Base-by-base conservation (phyloP, 2,329 filamentous ascomycete species). In the Colletotrichum falcatum region DNA sequence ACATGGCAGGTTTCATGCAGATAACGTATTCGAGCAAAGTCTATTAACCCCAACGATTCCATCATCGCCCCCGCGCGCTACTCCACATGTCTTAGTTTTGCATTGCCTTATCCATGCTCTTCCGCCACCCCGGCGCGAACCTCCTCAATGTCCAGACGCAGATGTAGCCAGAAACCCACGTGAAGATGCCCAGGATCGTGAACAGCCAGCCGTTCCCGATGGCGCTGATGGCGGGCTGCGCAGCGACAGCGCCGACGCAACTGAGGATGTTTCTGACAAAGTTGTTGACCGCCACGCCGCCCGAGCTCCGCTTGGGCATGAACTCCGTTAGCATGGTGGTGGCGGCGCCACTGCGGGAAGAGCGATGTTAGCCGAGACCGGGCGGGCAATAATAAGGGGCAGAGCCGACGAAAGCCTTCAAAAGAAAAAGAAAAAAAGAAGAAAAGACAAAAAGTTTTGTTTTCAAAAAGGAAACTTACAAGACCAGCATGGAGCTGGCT, bases 311-410 rank as follows among this genome's bases (percentile, higher is more conserved):
- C 51, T 88, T 86, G 18, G 92, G 92, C 85, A 95, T 91, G 77
- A 95, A 94, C 77, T 96, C 93, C 0, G 93, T 95, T 74, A 96
- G 83, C 92, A 96, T 94, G 0, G 94, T 96, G 0, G 92, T 94
- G 0, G 89, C 85, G 74, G 89, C 87, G 59, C 89, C 87, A 80
- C 82, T 83, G 26, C 8, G 12, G 26, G 20, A 33, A 33, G 20
- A 30, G 44, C 0, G 18, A 23, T 35, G 59, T 75, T 70, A 77
- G 74, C 49, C 46, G 9, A 28, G n/a, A 44, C 26, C 28, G 48
- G 42, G 5, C 6, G 30, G 28, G 23, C 14, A 26, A 60, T 53
- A 35, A 48, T 56, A 33, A 68, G 35, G 35, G 12, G 28, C 18
- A 33, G 23, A 33, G 11, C n/a, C 61, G 37, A 28, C 51, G 39